Percentiles rank a stretch among this genome's conserved stretches.
These are phyloP conservation scores for Pelargonium nanum DNA, from an alignment of 345 rosid species.

Conservation along the genomic window DNA sequence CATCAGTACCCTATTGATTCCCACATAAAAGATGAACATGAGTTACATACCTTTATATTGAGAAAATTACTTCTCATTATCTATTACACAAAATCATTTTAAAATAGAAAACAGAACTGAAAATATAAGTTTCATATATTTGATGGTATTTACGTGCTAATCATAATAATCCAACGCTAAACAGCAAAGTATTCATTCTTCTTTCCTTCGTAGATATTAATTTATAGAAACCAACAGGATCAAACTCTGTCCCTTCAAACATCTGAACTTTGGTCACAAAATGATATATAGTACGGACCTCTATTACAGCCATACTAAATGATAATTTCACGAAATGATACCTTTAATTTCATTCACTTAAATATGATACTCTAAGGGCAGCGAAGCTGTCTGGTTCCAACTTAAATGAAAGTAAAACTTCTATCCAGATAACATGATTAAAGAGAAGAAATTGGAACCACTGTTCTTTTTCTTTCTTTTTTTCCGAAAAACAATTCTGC, in stretches of 20 bases:
- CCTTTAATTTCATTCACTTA: not conserved
- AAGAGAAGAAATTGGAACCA: not conserved
- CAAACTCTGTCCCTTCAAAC: too few species aligned
- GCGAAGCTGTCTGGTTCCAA: not conserved
- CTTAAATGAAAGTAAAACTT: not conserved
- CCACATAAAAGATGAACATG: not conserved
- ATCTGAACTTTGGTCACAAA: too few species aligned
- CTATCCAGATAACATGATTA: not conserved
- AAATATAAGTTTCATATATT: too few species aligned
- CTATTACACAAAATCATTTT: not conserved
- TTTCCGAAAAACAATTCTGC: not conserved
- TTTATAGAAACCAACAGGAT: not conserved
- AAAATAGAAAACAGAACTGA: too few species aligned
- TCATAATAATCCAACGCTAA: too few species aligned
- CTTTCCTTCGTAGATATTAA: not conserved
- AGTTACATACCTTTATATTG: not conserved
- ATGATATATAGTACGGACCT: too few species aligned
- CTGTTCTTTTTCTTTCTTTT: not conserved
- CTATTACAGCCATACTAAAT: too few species aligned
- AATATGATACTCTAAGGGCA: not conserved
- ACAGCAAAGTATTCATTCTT: not conserved
- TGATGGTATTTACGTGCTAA: too few species aligned
- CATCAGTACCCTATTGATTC: slow-evolving; percentile 37
- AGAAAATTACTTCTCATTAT: not conserved
- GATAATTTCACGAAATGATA: too few species aligned